phyloP scores from a whole-genome alignment of 1,284 basidiomycete genomes.

The Pseudozyma hubeiensis region DNA sequence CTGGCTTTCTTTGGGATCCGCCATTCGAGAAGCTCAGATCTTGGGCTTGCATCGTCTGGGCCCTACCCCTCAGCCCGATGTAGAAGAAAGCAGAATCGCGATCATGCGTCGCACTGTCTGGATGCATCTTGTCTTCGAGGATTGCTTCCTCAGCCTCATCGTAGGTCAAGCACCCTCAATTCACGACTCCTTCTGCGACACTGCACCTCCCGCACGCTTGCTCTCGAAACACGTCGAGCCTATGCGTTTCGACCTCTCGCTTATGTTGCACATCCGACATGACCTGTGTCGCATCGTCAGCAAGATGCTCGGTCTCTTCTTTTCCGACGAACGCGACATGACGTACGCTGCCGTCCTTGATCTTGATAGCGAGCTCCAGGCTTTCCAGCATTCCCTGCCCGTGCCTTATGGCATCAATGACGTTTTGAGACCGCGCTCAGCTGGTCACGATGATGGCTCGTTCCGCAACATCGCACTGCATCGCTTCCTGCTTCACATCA shows the following conservation, averaged over 20 bases:
- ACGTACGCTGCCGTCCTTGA: conserved; percentile 3
- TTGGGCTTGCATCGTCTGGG: conserved; percentile 31
- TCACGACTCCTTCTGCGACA: conserved; percentile 23
- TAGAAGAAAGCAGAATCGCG: background rate
- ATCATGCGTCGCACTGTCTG: conserved; percentile 13
- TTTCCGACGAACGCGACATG: conserved; percentile 17
- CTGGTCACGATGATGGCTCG: background rate
- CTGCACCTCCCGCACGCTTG: background rate
- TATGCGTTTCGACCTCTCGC: background rate
- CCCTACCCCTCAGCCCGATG: background rate
- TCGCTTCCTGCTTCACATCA: conserved; percentile 20
- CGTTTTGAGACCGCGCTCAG: no score
- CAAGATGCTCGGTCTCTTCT: conserved; percentile 13
- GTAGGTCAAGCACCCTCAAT: conserved; percentile 26
- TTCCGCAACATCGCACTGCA: conserved; percentile 18
- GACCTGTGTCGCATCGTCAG: conserved; percentile 17
- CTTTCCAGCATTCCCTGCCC: conserved; percentile 5
- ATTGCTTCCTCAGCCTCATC: conserved; percentile 19
- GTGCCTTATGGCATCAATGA: conserved; percentile 3
- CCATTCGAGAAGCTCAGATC: conserved; percentile 15
- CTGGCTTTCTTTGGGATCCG: conserved; percentile 17
- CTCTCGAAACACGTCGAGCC: background rate
- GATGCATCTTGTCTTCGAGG: conserved; percentile 25
- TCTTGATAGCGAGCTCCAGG: conserved; percentile 15
- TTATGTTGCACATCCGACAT: conserved; percentile 9